These are phyloP conservation scores for Neonectria sp. DNA, from an alignment of 2,329 filamentous ascomycete species.

Conservation along the genomic window DNA sequence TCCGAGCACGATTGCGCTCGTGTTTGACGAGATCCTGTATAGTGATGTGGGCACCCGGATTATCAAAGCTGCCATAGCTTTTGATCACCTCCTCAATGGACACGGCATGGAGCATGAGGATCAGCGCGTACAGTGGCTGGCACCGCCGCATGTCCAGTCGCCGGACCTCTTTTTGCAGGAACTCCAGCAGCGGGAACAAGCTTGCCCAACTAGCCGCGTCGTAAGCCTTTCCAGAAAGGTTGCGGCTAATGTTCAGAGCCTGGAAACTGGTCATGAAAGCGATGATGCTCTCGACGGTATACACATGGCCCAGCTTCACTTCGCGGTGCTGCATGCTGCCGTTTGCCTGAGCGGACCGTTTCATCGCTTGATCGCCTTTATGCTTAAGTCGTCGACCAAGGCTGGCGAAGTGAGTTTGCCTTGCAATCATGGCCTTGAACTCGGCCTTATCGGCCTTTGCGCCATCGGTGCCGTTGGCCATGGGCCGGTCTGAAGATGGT, in stretches of 20 bases:
- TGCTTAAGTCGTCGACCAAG: constrained; percentile 70
- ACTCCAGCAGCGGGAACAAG: constrained; percentile 61
- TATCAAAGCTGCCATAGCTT: constrained; percentile 50
- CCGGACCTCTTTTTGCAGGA: constrained; percentile 58
- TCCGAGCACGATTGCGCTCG: constrained; percentile 46
- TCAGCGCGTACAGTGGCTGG: constrained; percentile 59
- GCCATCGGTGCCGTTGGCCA: constrained; percentile 52
- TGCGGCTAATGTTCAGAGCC: constrained; percentile 61
- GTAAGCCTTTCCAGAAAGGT: constrained; percentile 59
- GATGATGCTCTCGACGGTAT: constrained; percentile 65
- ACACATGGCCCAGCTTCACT: constrained; percentile 58
- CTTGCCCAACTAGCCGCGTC: constrained; percentile 61
- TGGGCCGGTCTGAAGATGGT: constrained; percentile 45
- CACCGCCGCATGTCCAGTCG: constrained; percentile 52
- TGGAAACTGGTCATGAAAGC: constrained; percentile 70
- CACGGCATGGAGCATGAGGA: constrained; percentile 61
- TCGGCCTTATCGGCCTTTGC: constrained; percentile 44
- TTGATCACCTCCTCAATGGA: constrained; percentile 63
- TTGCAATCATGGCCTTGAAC: constrained; percentile 51
- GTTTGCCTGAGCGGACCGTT: constrained; percentile 44
- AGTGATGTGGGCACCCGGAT: constrained; percentile 24
- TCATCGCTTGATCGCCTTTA: constrained; percentile 63
- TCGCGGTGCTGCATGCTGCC: constrained; percentile 46
- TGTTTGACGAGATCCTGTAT: constrained; percentile 43
- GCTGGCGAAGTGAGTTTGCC: constrained; percentile 54